Conservation (phyloP, 2,329 filamentous ascomycete species). For the Dendryphion nanum region DNA sequence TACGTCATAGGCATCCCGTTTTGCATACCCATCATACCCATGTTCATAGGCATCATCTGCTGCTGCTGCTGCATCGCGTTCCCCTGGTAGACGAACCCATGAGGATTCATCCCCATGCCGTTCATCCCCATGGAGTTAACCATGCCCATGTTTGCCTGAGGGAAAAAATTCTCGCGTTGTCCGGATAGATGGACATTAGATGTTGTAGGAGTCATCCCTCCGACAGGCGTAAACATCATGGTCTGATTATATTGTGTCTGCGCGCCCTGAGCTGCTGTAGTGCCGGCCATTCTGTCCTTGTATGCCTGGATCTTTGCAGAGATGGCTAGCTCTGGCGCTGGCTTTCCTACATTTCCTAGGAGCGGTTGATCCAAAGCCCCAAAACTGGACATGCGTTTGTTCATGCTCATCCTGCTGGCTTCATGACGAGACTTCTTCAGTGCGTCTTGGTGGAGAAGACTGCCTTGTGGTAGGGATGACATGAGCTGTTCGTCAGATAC, state of each 20-base stretch:
- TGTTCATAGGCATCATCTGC: slow-evolving; percentile 14
- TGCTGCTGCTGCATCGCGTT: slow-evolving; percentile 15
- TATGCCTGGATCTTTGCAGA: slow-evolving; percentile 38
- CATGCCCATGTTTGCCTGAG: slow-evolving; percentile 15
- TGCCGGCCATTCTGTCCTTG: slow-evolving; percentile 29
- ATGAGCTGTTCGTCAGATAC: slow-evolving; percentile 35
- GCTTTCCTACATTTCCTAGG: slow-evolving; percentile 20
- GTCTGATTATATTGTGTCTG: slow-evolving; percentile 6
- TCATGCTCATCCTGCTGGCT: slow-evolving; percentile 33
- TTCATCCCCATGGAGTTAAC: slow-evolving; percentile 6
- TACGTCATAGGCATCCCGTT: slow-evolving; percentile 13
- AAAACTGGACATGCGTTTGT: slow-evolving; percentile 31
- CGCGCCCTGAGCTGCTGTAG: slow-evolving; percentile 6
- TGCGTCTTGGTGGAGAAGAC: slow-evolving; percentile 41
- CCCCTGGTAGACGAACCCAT: slow-evolving; percentile 9
- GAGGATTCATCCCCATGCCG: slow-evolving; percentile 12
- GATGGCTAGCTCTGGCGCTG: slow-evolving; percentile 26
- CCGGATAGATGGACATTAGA: slow-evolving; percentile 13
- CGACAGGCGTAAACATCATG: slow-evolving; percentile 16
- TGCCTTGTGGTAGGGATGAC: slow-evolving; percentile 37
- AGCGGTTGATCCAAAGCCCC: slow-evolving; percentile 28
- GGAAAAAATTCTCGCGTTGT: slow-evolving; percentile 14
- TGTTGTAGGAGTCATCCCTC: slow-evolving; percentile 9
- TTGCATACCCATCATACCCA: slow-evolving; percentile 10
- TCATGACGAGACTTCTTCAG: slow-evolving; percentile 37